A percentile compares a stretch with the other conserved stretches of the same genome.
These are phyloP conservation scores for Fusarium bulbicola DNA, from an alignment of 2,329 filamentous ascomycete genomes.

Conservation along the genomic window DNA sequence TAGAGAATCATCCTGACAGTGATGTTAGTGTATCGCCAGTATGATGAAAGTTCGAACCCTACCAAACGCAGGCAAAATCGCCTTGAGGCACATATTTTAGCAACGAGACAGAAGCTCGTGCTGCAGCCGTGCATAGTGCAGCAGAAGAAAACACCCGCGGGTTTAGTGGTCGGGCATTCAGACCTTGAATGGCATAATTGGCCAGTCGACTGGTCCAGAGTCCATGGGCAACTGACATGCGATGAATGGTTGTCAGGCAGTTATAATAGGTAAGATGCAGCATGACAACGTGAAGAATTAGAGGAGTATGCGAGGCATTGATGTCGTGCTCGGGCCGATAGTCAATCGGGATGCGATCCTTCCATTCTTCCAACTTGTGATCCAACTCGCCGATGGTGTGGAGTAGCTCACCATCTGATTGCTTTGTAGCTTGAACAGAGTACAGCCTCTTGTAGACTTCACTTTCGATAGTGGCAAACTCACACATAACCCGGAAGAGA, in stretches of 20 bases:
- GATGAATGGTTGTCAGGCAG: conserved; percentile 95
- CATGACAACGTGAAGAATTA: conserved; percentile 94
- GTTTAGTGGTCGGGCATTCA: conserved; percentile 90
- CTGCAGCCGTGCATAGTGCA: conserved; percentile 90
- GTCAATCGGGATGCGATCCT: conserved; percentile 92
- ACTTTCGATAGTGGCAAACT: conserved; percentile 90
- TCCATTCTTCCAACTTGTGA: conserved; percentile 90
- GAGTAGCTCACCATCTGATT: conserved; percentile 90
- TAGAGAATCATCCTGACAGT: conserved; percentile 82
- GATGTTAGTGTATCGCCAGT: conserved; percentile 40
- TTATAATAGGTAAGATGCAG: conserved; percentile 98
- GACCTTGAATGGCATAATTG: conserved; percentile 92
- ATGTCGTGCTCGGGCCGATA: conserved; percentile 98
- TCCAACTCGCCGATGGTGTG: conserved; percentile 97
- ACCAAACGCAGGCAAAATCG: conserved; percentile 96
- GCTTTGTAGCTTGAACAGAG: conserved; percentile 89
- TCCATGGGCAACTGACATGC: conserved; percentile 97
- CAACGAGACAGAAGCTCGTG: conserved; percentile 89
- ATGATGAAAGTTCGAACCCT: conserved; percentile 48
- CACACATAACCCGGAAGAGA: conserved; percentile 90
- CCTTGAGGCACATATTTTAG: conserved; percentile 97
- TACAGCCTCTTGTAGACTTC: conserved; percentile 94
- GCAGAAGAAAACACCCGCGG: conserved; percentile 95
- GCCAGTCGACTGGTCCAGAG: conserved; percentile 97
- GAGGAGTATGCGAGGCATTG: conserved; percentile 86